A percentile compares a stretch with the other conserved stretches of the same genome.
phyloP scores from a whole-genome alignment of 805 yeast species.

The Zygosaccharomyces pseudorouxii region DNA sequence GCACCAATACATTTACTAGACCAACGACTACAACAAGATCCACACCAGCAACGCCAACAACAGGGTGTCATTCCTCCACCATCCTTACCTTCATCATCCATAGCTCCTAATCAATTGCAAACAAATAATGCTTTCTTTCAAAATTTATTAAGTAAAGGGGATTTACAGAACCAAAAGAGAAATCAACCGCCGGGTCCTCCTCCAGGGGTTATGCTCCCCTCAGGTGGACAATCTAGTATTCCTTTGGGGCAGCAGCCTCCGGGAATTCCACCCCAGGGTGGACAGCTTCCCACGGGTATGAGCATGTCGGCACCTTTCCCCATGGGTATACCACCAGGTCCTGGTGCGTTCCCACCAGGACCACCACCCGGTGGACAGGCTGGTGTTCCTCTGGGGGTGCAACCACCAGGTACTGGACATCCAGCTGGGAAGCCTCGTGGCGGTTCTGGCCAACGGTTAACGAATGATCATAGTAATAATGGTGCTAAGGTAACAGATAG shows the following conservation, averaged over 20 bases:
- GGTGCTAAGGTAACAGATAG: background rate
- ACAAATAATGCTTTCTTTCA: constrained; percentile 31
- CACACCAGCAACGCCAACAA: constrained; percentile 2
- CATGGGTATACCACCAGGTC: constrained; percentile 23
- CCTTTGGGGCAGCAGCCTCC: constrained; percentile 8
- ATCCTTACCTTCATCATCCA: constrained; percentile 9
- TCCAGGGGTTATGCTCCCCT: constrained; percentile 15
- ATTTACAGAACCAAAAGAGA: constrained; percentile 10
- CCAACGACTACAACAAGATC: constrained; percentile 2
- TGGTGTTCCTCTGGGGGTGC: too few species aligned
- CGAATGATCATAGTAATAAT: constrained; percentile 2
- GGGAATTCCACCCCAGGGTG: constrained; percentile 10
- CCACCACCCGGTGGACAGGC: constrained; percentile 11
- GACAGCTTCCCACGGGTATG: constrained; percentile 11
- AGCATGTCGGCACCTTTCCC: constrained; percentile 18
- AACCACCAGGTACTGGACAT: constrained; percentile 8
- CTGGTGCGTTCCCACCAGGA: constrained; percentile 9
- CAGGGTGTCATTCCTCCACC: constrained; percentile 13
- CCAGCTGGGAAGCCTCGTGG: constrained; percentile 1
- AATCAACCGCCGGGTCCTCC: constrained; percentile 10
- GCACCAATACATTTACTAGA: constrained; percentile 4
- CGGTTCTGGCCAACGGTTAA: constrained; percentile 7
- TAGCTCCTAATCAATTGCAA: constrained; percentile 13
- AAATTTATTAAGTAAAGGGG: constrained; percentile 29
- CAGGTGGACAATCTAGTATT: constrained; percentile 9